phyloP scores from a whole-genome alignment of 306 rosid genomes.

The Lagenaria siceraria region DNA sequence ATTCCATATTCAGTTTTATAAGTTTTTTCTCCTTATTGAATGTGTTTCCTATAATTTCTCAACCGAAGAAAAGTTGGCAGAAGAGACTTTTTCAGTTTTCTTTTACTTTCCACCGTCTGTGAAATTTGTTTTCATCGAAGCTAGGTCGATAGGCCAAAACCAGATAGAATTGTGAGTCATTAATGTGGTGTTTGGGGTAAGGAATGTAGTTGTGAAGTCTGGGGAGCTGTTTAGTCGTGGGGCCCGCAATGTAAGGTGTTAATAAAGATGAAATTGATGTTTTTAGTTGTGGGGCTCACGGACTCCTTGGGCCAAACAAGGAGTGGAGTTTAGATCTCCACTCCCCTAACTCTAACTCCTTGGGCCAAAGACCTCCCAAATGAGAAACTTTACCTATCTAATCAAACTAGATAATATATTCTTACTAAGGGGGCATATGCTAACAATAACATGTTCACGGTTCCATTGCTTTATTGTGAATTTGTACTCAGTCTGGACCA shows the following conservation, averaged over 20 bases:
- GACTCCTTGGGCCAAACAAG: too few species aligned
- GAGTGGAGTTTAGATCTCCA: too few species aligned
- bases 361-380: too few species aligned
- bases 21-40: background rate
- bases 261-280: too few species aligned
- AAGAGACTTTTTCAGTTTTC: background rate
- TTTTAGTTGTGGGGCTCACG: too few species aligned
- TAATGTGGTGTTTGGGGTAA: too few species aligned
- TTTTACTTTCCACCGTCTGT: background rate
- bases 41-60: background rate
- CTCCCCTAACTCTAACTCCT: too few species aligned
- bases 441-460: background rate
- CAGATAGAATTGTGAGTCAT: background rate
- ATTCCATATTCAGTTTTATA: background rate
- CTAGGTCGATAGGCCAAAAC: background rate
- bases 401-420: background rate
- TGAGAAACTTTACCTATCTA: background rate
- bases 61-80: background rate
- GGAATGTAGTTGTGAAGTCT: too few species aligned
- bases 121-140: background rate
- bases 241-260: too few species aligned
- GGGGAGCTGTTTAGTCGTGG: too few species aligned
- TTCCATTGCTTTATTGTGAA: conserved; percentile 4
- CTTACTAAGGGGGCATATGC: background rate
- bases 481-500: conserved; percentile 59